Evolutionary conservation across 192 early-diverging fungal species (phyloP).

Genomic region (Coemansia sp.): DNA sequence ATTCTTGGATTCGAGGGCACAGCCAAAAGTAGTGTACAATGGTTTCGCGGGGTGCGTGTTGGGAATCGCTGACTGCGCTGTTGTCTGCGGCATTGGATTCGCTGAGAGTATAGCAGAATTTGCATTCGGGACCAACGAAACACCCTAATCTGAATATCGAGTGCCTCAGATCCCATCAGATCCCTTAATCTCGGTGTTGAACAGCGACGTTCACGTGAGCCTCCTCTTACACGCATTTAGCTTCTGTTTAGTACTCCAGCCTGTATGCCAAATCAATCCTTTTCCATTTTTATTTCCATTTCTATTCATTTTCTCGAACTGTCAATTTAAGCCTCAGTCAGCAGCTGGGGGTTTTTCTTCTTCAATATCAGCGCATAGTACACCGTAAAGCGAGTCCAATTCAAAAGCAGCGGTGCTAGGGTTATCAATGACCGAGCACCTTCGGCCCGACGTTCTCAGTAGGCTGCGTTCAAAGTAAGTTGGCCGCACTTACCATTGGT

Average conservation of each 20-base stretch:
- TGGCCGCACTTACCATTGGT: not conserved
- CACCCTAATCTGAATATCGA: not conserved
- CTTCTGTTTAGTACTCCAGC: not conserved
- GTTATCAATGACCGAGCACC: constrained; percentile 14
- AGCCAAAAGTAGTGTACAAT: too few species aligned
- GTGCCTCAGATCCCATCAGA: not conserved
- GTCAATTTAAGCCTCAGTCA: not conserved
- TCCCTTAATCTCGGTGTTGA: not conserved
- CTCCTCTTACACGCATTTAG: too few species aligned
- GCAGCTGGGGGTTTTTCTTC: not conserved
- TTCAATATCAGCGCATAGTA: not conserved
- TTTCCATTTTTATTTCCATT: too few species aligned
- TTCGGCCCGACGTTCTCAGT: constrained; percentile 4
- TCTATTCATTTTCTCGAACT: not conserved
- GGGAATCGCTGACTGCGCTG: too few species aligned
- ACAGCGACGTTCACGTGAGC: too few species aligned
- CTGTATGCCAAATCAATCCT: too few species aligned
- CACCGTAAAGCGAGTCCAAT: not conserved
- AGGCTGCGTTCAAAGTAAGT: constrained; percentile 23
- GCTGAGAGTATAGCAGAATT: too few species aligned
- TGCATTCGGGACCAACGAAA: too few species aligned
- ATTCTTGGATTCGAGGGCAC: too few species aligned
- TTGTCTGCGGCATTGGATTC: too few species aligned
- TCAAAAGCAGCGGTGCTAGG: not conserved
- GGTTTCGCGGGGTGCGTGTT: too few species aligned